These are phyloP conservation scores for Fraxinus baroniana DNA, from an alignment of 305 asterid species.

Conservation along the genomic window DNA sequence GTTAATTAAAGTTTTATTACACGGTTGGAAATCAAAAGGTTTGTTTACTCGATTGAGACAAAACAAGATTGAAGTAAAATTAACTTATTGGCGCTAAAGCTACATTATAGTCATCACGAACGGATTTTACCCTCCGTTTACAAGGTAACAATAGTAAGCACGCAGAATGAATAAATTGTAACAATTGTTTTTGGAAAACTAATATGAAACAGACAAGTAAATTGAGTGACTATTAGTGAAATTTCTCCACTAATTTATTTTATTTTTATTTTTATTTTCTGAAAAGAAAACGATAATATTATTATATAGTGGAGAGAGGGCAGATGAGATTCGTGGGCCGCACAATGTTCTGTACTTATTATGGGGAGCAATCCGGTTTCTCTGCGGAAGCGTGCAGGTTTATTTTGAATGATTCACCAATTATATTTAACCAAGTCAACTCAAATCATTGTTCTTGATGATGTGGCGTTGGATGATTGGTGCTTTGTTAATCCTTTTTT, in stretches of 20 bases:
- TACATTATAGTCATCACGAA: not conserved
- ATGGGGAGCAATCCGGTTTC: not conserved
- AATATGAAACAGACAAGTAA: not conserved
- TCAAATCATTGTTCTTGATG: not conserved
- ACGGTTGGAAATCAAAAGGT: not conserved
- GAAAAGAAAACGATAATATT: not conserved
- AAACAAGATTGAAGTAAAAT: not conserved
- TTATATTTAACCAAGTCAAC: conserved; percentile 1
- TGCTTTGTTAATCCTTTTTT: not conserved
- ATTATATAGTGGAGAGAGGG: not conserved
- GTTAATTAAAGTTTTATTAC: not conserved
- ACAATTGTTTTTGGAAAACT: not conserved
- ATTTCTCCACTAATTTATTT: not conserved
- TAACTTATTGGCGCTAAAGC: not conserved
- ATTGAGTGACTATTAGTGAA: not conserved
- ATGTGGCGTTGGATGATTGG: conserved; percentile 9
- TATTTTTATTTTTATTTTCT: not conserved
- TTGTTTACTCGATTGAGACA: not conserved
- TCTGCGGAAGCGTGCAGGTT: not conserved
- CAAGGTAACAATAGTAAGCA: not conserved
- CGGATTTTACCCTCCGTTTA: not conserved
- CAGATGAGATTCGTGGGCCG: conserved; percentile 36
- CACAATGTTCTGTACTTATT: conserved; percentile 12
- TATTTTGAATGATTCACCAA: conserved; percentile 4
- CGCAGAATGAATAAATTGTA: not conserved